Conservation (phyloP, 768 basidiomycete species). For the Rhodotorula paludigena region DNA sequence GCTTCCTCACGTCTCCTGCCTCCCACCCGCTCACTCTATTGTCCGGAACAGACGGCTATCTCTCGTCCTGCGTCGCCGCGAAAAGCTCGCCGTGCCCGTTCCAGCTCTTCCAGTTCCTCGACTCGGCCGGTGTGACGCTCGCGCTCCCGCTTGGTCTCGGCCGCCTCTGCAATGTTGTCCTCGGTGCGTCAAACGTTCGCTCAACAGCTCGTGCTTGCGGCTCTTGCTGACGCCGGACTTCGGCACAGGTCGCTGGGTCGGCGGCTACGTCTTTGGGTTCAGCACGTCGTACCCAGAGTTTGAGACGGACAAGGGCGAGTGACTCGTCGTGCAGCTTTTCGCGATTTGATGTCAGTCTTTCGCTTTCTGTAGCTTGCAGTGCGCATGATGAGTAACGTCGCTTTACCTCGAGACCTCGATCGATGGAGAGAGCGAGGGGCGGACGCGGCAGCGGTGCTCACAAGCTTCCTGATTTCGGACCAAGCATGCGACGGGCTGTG, state of each 20-base stretch:
- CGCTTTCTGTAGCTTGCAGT: no score
- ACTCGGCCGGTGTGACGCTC: background rate
- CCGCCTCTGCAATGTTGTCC: background rate
- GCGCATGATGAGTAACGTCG: no score
- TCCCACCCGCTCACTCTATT: background rate
- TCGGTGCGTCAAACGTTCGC: background rate
- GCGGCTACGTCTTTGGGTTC: background rate
- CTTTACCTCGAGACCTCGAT: no score
- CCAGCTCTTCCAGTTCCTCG: background rate
- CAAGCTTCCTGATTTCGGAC: no score
- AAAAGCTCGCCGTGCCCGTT: background rate
- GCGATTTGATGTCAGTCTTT: no score
- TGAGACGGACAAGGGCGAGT: no score
- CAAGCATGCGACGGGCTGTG: no score
- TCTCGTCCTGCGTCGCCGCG: background rate
- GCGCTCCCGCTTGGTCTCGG: background rate
- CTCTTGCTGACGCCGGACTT: no score
- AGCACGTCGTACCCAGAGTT: background rate
- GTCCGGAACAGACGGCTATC: background rate
- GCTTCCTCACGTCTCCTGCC: background rate
- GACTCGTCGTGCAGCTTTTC: no score
- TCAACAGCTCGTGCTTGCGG: background rate
- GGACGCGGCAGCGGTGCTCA: no score
- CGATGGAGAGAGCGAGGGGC: no score
- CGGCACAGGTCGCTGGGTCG: background rate